Evolutionary conservation across 495 filamentous ascomycete genomes (phyloP).

Genomic region (Trichoderma parareesei): DNA sequence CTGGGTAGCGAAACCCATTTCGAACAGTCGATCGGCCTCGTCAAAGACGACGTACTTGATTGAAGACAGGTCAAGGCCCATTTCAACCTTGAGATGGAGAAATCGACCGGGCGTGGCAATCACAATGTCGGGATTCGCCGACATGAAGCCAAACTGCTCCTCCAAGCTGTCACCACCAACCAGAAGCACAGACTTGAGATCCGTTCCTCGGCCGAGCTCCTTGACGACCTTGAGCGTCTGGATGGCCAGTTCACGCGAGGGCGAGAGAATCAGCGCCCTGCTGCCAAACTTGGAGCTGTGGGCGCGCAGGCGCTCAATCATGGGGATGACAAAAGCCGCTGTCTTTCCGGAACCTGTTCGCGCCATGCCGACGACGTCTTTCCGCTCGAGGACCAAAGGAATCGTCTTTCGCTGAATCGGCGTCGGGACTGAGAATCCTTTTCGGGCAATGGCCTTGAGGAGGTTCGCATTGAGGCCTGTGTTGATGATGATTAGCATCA

Average conservation of each 20-base stretch:
- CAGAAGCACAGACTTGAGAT: conserved; percentile 77
- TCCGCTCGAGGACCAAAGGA: conserved; percentile 75
- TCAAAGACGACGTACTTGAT: conserved; percentile 92
- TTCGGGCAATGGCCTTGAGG: conserved; percentile 80
- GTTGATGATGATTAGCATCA: conserved; percentile 7
- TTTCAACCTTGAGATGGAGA: conserved; percentile 90
- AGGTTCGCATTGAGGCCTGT: conserved; percentile 67
- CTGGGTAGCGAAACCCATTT: conserved; percentile 95
- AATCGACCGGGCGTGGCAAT: conserved; percentile 96
- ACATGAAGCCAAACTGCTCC: conserved; percentile 91
- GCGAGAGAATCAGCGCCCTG: conserved; percentile 78
- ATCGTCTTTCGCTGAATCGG: conserved; percentile 97
- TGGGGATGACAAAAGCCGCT: conserved; percentile 93
- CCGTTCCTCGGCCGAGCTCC: conserved; percentile 82
- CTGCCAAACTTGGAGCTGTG: conserved; percentile 81
- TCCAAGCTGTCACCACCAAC: conserved; percentile 94
- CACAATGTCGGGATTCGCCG: conserved; percentile 88
- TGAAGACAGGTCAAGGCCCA: conserved; percentile 78
- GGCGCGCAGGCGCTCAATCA: conserved; percentile 89
- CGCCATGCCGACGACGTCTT: conserved; percentile 96
- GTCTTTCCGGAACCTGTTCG: conserved; percentile 96
- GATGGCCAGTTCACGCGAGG: conserved; percentile 83
- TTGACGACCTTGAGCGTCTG: conserved; percentile 96
- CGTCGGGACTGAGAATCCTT: conserved; percentile 91
- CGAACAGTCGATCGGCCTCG: conserved; percentile 92